Evolutionary conservation across 129 eudicot species (phyloP).

Genomic region (Apium graveolens): DNA sequence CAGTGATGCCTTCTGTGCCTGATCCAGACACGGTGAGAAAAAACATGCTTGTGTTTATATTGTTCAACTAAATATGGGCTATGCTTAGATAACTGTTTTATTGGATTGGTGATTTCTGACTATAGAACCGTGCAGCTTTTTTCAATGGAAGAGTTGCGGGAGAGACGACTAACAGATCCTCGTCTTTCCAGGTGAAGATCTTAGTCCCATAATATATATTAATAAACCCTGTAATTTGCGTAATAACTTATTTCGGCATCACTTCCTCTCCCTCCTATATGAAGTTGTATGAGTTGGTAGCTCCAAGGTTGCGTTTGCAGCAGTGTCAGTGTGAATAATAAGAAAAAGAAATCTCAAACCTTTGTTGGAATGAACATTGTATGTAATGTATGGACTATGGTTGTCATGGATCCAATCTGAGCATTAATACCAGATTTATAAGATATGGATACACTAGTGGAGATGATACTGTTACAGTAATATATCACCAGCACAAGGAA

Average conservation of each 20-base stretch:
- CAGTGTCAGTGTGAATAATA: neutral
- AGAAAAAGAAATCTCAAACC: neutral
- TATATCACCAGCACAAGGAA: neutral
- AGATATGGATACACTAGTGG: neutral
- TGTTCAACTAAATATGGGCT: neutral
- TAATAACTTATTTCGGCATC: neutral
- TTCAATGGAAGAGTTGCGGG: conserved; percentile 90
- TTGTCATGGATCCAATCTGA: no score
- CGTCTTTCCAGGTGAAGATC: conserved; percentile 71
- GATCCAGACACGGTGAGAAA: conserved; percentile 73
- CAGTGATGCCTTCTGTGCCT: conserved; percentile 69
- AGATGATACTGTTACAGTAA: neutral
- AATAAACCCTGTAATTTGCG: neutral
- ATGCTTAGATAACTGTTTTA: neutral
- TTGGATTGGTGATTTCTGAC: conserved; percentile 7
- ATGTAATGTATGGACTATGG: neutral
- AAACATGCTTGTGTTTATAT: neutral
- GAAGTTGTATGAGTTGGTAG: neutral
- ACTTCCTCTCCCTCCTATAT: neutral
- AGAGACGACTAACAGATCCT: conserved; percentile 85
- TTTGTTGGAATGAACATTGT: neutral
- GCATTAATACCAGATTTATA: neutral
- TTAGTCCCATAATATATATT: neutral
- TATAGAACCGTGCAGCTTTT: conserved; percentile 50
- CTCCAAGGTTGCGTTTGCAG: conserved; percentile 2